phyloP scores from a whole-genome alignment of 208 protist genomes.

The Leishmania lainsoni region DNA sequence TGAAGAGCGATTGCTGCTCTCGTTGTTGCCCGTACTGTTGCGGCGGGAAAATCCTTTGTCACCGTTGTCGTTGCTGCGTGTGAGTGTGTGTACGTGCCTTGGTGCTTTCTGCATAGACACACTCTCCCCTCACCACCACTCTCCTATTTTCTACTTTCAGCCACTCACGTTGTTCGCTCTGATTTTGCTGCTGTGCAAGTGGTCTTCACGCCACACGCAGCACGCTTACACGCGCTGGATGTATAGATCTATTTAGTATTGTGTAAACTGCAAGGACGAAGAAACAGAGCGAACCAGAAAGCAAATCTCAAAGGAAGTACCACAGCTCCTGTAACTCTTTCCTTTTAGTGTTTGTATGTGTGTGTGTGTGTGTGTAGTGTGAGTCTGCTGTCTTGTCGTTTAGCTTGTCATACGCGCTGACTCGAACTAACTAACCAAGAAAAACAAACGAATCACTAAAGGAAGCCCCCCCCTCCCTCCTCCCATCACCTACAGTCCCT shows the following conservation, averaged over 20 bases:
- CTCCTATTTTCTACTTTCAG: background rate
- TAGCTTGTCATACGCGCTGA: background rate
- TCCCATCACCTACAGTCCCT: background rate
- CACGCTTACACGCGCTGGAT: background rate
- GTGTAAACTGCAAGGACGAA: background rate
- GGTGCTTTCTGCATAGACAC: background rate
- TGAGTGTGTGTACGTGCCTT: conserved; percentile 4
- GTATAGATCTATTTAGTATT: background rate
- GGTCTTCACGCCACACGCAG: background rate
- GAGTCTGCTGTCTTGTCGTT: background rate
- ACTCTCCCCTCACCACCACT: background rate
- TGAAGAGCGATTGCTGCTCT: background rate
- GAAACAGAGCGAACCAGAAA: background rate
- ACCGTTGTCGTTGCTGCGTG: background rate
- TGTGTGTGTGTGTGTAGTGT: background rate
- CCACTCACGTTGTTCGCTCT: background rate
- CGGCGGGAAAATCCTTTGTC: background rate
- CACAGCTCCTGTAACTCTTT: background rate
- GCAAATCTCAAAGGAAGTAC: background rate
- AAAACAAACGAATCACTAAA: background rate
- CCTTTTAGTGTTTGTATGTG: background rate
- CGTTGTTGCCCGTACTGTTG: background rate
- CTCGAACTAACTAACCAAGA: background rate
- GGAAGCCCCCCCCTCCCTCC: no score
- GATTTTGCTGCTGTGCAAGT: background rate